phyloP scores from a whole-genome alignment of 805 yeast species.

The Phaffomyces antillensis region DNA sequence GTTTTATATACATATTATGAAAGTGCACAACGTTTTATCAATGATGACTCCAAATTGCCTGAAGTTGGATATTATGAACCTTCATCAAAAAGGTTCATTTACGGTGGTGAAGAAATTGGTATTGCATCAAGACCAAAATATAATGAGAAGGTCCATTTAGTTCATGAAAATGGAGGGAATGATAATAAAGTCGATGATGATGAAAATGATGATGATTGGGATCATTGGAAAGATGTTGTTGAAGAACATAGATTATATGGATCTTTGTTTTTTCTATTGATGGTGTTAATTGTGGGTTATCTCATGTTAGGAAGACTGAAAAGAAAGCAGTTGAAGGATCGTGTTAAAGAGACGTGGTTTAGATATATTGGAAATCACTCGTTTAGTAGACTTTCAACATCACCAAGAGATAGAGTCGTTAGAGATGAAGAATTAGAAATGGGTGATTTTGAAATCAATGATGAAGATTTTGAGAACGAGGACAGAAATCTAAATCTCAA shows the following conservation, averaged over 20 bases:
- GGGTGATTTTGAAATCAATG: conserved; percentile 5
- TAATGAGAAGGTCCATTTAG: conserved; percentile 4
- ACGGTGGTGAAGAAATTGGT: conserved; percentile 47
- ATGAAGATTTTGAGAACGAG: conserved; percentile 2
- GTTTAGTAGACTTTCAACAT: background rate
- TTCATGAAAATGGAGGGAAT: conserved; percentile 14
- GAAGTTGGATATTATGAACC: conserved; percentile 42
- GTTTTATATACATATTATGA: conserved; percentile 54
- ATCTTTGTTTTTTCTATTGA: conserved; percentile 26
- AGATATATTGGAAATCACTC: conserved; percentile 5
- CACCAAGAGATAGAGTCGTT: background rate
- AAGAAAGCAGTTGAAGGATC: conserved; percentile 15
- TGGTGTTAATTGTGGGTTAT: conserved; percentile 25
- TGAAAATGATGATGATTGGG: conserved; percentile 24
- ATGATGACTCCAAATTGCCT: conserved; percentile 2
- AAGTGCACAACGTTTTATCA: conserved; percentile 19
- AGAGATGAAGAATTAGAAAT: conserved; percentile 12
- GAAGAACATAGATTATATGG: conserved; percentile 31
- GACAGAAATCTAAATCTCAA: background rate
- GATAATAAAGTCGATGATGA: conserved; percentile 24
- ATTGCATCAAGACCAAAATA: conserved; percentile 38
- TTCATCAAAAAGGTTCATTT: conserved; percentile 37
- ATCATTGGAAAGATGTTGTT: conserved; percentile 31
- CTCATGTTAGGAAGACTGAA: conserved; percentile 29
- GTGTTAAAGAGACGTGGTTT: conserved; percentile 8